phyloP scores from a whole-genome alignment of 306 rosid species.

The Glycine latifolia region DNA sequence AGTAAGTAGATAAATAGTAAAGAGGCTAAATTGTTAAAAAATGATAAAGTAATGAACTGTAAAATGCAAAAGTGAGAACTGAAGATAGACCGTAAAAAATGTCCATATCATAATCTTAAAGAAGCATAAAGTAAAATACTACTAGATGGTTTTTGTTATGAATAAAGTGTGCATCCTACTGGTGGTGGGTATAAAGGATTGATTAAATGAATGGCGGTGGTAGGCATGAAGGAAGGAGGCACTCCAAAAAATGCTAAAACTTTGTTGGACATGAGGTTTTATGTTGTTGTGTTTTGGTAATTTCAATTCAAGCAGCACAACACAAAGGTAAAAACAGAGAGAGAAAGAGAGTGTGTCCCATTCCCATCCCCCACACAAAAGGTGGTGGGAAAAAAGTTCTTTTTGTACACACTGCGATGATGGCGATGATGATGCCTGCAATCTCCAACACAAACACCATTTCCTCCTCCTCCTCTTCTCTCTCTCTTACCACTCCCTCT shows the following conservation, averaged over 20 bases:
- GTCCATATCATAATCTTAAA: not conserved
- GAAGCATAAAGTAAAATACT: conserved; percentile 4
- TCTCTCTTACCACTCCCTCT: conserved; percentile 32
- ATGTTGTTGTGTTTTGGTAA: conserved; percentile 43
- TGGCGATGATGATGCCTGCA: conserved; percentile 92
- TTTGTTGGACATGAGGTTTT: conserved; percentile 33
- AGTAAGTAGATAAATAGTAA: not conserved
- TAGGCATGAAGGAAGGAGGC: not conserved
- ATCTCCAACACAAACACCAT: conserved; percentile 61
- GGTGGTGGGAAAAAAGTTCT: conserved; percentile 90
- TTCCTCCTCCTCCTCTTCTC: conserved; percentile 6
- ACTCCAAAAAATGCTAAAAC: conserved; percentile 38
- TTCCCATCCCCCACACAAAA: conserved; percentile 78
- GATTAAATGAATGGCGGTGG: conserved; percentile 34
- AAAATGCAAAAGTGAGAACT: not conserved
- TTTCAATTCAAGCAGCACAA: not conserved
- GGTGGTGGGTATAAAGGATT: not conserved
- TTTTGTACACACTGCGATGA: conserved; percentile 95
- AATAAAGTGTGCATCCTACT: not conserved
- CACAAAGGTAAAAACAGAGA: conserved; percentile 27
- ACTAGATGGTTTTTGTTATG: not conserved
- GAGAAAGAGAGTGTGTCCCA: conserved; percentile 51
- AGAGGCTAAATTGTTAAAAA: not conserved
- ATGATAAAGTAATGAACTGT: not conserved
- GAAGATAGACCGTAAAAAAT: not conserved